Percentiles rank a stretch among this genome's conserved stretches.
Evolutionary conservation across 2,329 filamentous ascomycete genomes (phyloP).

Genomic region (Aspergillus tubingensis): DNA sequence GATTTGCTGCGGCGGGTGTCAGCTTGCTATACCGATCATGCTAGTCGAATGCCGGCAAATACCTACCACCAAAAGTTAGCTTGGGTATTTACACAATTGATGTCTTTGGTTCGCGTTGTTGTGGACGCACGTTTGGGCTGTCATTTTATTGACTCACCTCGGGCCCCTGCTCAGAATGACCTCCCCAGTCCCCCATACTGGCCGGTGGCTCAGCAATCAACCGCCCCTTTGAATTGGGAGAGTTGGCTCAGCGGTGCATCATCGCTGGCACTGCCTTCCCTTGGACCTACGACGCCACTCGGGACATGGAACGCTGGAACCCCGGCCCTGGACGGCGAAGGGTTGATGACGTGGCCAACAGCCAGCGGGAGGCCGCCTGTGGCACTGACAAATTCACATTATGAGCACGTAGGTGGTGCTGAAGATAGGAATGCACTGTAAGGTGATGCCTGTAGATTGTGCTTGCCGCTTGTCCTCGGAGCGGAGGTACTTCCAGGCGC

Average conservation of each 20-base stretch:
- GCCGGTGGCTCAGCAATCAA: not conserved
- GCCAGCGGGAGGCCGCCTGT: not conserved
- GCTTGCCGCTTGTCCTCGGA: no score
- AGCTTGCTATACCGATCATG: constrained; percentile 1
- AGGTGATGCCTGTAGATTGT: no score
- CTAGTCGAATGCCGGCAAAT: not conserved
- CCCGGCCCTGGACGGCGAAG: not conserved
- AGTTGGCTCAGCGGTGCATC: not conserved
- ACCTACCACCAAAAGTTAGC: constrained; percentile 5
- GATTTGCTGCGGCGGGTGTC: constrained; percentile 8
- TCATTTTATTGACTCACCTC: not conserved
- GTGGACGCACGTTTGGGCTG: not conserved
- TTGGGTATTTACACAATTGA: constrained; percentile 2
- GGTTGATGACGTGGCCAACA: not conserved
- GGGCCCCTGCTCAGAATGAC: not conserved
- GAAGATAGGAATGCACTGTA: not conserved
- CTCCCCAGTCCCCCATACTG: not conserved
- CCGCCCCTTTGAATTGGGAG: not conserved
- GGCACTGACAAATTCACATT: not conserved
- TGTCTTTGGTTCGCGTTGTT: not conserved
- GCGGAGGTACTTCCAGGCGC: no score
- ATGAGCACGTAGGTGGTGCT: not conserved
- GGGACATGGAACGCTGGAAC: not conserved
- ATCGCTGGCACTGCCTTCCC: not conserved
- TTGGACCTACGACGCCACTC: not conserved